Percentiles rank a stretch among this genome's conserved stretches.
Evolutionary conservation across 2,329 filamentous ascomycete species (phyloP).

Genomic region (Emergomyces orientalis): DNA sequence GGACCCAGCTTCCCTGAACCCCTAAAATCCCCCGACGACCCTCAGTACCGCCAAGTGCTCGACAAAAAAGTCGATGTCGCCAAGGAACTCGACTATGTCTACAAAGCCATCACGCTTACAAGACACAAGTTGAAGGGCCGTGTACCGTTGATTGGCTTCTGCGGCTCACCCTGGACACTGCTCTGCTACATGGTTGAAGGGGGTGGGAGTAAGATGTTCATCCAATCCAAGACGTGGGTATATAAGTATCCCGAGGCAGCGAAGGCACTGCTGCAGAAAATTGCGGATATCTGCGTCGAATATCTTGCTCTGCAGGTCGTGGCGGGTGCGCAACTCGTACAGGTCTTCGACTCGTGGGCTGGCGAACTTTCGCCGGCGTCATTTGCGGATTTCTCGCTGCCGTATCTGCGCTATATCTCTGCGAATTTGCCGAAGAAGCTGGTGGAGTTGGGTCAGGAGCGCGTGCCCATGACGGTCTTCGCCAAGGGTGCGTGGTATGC

Average conservation of each 20-base stretch:
- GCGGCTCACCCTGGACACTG: slow-evolving; percentile 91
- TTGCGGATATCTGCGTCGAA: slow-evolving; percentile 88
- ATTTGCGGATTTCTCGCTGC: slow-evolving; percentile 77
- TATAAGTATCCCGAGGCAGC: slow-evolving; percentile 77
- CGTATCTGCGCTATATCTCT: slow-evolving; percentile 77
- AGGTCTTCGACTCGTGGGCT: slow-evolving; percentile 98
- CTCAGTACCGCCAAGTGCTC: slow-evolving; percentile 72
- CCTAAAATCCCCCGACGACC: slow-evolving; percentile 66
- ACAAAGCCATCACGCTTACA: slow-evolving; percentile 87
- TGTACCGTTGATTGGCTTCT: slow-evolving; percentile 92
- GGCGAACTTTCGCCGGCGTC: slow-evolving; percentile 78
- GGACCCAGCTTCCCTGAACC: slow-evolving; percentile 90
- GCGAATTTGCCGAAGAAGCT: slow-evolving; percentile 67
- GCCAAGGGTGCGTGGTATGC: slow-evolving; percentile 97
- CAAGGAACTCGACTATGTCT: slow-evolving; percentile 82
- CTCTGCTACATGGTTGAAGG: slow-evolving; percentile 99
- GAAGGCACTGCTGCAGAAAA: slow-evolving; percentile 77
- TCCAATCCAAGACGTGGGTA: slow-evolving; percentile 91
- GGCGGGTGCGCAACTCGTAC: slow-evolving; percentile 87
- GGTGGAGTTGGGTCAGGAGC: slow-evolving; percentile 62
- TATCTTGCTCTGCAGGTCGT: slow-evolving; percentile 86
- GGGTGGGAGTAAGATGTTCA: slow-evolving; percentile 89
- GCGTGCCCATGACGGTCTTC: slow-evolving; percentile 94
- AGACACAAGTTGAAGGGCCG: slow-evolving; percentile 76
- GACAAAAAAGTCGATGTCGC: slow-evolving; percentile 72